Base-by-base conservation (phyloP, 2,329 filamentous ascomycete genomes). In the Trichophyton schoenleinii region DNA sequence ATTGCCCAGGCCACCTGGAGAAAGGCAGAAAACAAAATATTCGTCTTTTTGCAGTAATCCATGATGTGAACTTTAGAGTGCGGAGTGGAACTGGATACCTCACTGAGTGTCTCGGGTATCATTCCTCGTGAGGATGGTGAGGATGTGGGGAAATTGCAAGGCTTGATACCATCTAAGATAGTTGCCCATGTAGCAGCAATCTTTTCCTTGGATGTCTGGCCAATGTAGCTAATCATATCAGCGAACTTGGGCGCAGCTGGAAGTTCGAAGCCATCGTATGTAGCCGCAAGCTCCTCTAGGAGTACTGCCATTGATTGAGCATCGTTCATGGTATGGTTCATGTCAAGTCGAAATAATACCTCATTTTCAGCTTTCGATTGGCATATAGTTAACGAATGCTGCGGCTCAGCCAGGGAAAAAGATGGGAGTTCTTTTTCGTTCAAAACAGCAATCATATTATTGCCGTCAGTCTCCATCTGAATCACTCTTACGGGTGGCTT, bases 1-100 rank as follows among this genome's bases (percentile, higher is more conserved):
- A 83, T 71, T 0, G 76, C 78, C 81, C 81, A 83, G 0, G 74
- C 74, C 31, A 80, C 72, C 59, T 82, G 79, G 0, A 83, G 71
- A 1, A 83, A 66, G 46, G 75, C 79, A 0, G 80, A 78, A 0
- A 79, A 63, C 0, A 80, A 83, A 3, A 64, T 31, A 18, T 48
- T 60, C 11, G 61, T 28, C 41, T 59, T 62, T 52, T 58, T 59
- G 46, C 63, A 65, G 46, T 64, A 65, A 9, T 38, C 52, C 34
- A 38, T 15, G 13, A 57, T 38, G 13, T 20, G 11, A 15, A 13
- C 20, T 13, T 48, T 48, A 11, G 20, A 48, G 9, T 22, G 8
- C 4, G 8, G 20, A 20, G 44, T 25, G 44, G 18, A 13, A 3
- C 44, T 25, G 11, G 44, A 22, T 25, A 48, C 9, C 44, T 48